These are phyloP conservation scores for Trichoderma sp. DNA, from an alignment of 2,329 filamentous ascomycete genomes.

Conservation along the genomic window DNA sequence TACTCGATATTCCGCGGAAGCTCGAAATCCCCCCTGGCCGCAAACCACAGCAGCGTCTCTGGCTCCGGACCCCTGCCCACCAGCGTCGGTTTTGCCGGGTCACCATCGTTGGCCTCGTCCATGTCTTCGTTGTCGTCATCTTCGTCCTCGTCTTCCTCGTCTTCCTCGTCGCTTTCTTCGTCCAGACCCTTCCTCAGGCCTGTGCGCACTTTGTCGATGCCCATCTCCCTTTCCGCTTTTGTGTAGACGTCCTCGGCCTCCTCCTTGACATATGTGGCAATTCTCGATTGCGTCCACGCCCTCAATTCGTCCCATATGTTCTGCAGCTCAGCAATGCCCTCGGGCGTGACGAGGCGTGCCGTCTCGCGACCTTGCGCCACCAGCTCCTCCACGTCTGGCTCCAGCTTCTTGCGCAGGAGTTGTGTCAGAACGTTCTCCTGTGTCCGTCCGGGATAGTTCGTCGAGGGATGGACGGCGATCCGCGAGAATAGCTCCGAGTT, in stretches of 20 bases:
- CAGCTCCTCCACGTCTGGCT: slow-evolving; percentile 74
- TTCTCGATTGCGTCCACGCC: slow-evolving; percentile 46
- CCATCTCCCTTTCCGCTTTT: slow-evolving; percentile 66
- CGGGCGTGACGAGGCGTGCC: slow-evolving; percentile 46
- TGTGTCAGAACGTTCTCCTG: slow-evolving; percentile 67
- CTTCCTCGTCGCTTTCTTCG: slow-evolving; percentile 57
- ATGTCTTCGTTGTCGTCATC: slow-evolving; percentile 39
- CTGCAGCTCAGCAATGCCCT: slow-evolving; percentile 50
- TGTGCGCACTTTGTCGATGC: slow-evolving; percentile 70
- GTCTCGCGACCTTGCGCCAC: slow-evolving; percentile 64
- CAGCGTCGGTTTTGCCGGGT: slow-evolving; percentile 34
- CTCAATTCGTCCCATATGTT: slow-evolving; percentile 59
- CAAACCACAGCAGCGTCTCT: slow-evolving; percentile 53
- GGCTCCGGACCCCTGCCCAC: slow-evolving; percentile 45
- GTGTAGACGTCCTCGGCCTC: slow-evolving; percentile 67
- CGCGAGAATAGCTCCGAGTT: slow-evolving; percentile 69
- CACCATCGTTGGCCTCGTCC: slow-evolving; percentile 34
- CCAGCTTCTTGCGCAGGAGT: slow-evolving; percentile 80
- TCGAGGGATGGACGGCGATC: slow-evolving; percentile 73
- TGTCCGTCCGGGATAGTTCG: slow-evolving; percentile 71
- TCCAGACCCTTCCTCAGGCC: slow-evolving; percentile 63
- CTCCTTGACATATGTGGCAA: slow-evolving; percentile 47
- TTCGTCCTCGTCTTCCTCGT: slow-evolving; percentile 60
- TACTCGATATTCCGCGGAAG: slow-evolving; percentile 51
- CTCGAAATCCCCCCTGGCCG: slow-evolving; percentile 48